Evolutionary conservation across 371 early-diverging fungal species (phyloP), one percentile per base, ranked within the genome.

Genomic region (Mucor ambiguus): DNA sequence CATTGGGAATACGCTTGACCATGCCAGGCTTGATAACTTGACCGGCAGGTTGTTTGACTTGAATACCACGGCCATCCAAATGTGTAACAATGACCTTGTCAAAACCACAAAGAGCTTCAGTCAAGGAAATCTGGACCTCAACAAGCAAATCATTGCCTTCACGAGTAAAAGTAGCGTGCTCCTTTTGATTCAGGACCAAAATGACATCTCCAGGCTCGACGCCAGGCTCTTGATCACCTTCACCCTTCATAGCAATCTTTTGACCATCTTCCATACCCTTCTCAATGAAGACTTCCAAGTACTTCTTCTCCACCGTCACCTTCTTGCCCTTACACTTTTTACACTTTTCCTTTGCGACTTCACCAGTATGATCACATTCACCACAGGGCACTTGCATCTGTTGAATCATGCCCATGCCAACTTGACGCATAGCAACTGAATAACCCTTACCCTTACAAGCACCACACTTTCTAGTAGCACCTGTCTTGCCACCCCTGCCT

Each of bases 391-490:
- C 61, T 87, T 96, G 96, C 90, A 97, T 94, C 83, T 97, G 98
- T 85, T 98, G 98, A 89, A 98, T 92, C 89, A 92, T 89, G 48
- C 87, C 88, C 62, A 97, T 96, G 35, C 98, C 99, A 67, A 99
- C 86, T 80, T 97, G 97, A 48, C 97, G 86, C 73, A 96, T 87
- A 37, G 90, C 89, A 29, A 96, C 77, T 72, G 89, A 89, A 67
- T 96, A 85, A 68, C 99, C 99, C 63, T 92, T 90, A 38, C 99
- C 99, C 46, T 90, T 80, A 83, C 99, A 99, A 26, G 84, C 82
- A 29, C 72, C 55, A 79, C 99, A 99, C 59, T 86, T 85, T 66
- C 79, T 85, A 49, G 85, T 88, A 5, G 89, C 90, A 56, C 86
- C 90, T 28, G 87, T 87, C 78, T 86, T 90, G 64, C 92, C 92